Evolutionary conservation across 345 rosid species (phyloP).

Genomic region (Limnanthes douglasii): DNA sequence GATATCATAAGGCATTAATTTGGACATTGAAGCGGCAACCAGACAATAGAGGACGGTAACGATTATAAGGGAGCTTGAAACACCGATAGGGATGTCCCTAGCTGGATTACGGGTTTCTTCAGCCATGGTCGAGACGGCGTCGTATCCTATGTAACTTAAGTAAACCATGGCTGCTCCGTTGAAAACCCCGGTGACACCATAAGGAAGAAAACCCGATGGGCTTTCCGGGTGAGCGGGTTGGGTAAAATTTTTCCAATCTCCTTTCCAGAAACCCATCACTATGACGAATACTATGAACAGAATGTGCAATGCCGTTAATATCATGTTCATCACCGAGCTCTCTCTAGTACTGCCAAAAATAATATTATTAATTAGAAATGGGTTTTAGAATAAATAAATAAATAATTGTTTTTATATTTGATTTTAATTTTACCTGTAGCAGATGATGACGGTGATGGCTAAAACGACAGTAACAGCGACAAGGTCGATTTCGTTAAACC

Average conservation of each 20-base stretch:
- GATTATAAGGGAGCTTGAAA: slow-evolving; percentile 63
- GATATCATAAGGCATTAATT: slow-evolving; percentile 78
- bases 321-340: slow-evolving; percentile 73
- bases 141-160: slow-evolving; percentile 86
- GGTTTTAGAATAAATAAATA: background rate
- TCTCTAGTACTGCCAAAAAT: slow-evolving; percentile 33
- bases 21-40: slow-evolving; percentile 93
- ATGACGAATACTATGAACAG: slow-evolving; percentile 62
- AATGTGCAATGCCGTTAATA: slow-evolving; percentile 59
- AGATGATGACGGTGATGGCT: slow-evolving; percentile 45
- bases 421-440: slow-evolving; percentile 46
- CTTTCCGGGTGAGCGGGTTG: slow-evolving; percentile 25
- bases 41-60: slow-evolving; percentile 79
- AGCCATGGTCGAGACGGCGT: slow-evolving; percentile 91
- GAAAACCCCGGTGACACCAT: slow-evolving; percentile 61
- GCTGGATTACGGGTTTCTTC: slow-evolving; percentile 80
- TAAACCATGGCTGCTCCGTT: slow-evolving; percentile 79
- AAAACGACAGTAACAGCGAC: slow-evolving; percentile 44
- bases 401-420: too few species aligned
- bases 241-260: slow-evolving; percentile 45
- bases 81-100: slow-evolving; percentile 79
- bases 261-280: slow-evolving; percentile 60
- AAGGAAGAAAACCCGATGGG: slow-evolving; percentile 65
- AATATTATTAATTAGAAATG: background rate
- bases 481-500: slow-evolving; percentile 67